Conservation (phyloP, 1,284 basidiomycete species). For the Cerrena zonata region DNA sequence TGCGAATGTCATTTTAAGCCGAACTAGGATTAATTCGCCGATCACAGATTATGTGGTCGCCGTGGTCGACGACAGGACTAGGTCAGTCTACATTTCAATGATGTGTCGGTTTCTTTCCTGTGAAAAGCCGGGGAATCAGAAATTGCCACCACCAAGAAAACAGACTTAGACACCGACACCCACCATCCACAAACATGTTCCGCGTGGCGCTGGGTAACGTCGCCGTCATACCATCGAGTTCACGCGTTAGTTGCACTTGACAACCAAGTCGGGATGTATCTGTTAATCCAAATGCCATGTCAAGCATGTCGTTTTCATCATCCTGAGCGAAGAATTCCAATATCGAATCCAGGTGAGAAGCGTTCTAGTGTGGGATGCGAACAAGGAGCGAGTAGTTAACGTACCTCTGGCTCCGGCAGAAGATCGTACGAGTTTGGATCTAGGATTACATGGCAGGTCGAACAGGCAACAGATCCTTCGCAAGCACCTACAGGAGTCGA, state of each 20-base stretch:
- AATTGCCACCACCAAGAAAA: neutral
- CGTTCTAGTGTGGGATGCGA: neutral
- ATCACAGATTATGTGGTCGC: neutral
- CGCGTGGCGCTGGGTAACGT: conserved; percentile 87
- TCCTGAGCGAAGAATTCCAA: conserved; percentile 37
- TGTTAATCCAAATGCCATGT: conserved; percentile 94
- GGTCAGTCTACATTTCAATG: conserved; percentile 26
- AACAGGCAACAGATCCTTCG: conserved; percentile 94
- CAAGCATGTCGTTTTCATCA: conserved; percentile 98
- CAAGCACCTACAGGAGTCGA: conserved; percentile 70
- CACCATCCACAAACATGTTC: conserved; percentile 95
- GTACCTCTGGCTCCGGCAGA: conserved; percentile 78
- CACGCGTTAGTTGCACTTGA: conserved; percentile 80
- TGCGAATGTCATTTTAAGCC: too few species aligned
- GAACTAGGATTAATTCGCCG: too few species aligned
- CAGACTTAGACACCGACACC: conserved; percentile 22
- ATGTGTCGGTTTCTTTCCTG: conserved; percentile 45
- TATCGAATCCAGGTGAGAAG: neutral
- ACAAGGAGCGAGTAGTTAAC: neutral
- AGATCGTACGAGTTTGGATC: conserved; percentile 78
- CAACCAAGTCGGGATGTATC: conserved; percentile 83
- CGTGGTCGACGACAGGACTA: neutral
- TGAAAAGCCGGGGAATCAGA: neutral
- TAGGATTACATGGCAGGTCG: conserved; percentile 94
- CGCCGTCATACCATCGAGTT: conserved; percentile 83